phyloP scores from a whole-genome alignment of 1,284 basidiomycete genomes.

The Cutaneotrichosporon mucoides region DNA sequence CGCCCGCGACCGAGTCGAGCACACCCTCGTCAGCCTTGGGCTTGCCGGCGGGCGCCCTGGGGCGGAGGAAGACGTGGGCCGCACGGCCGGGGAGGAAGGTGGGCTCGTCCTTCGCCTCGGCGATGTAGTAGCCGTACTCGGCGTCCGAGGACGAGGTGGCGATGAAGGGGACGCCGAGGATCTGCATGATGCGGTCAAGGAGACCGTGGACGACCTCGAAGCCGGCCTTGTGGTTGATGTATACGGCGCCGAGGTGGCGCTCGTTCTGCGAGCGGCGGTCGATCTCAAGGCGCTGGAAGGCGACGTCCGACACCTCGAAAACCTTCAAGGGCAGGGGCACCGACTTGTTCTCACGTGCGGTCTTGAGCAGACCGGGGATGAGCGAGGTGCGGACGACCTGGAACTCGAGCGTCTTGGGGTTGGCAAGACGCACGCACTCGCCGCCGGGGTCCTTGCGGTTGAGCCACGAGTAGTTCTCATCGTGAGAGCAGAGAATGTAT shows the following conservation, averaged over 20 bases:
- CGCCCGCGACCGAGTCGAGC: constrained; percentile 44
- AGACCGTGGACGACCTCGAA: constrained; percentile 97
- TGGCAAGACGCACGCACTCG: constrained; percentile 83
- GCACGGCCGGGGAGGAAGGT: constrained; percentile 94
- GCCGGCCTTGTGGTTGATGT: constrained; percentile 92
- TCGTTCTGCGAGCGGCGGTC: constrained; percentile 86
- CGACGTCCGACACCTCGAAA: constrained; percentile 92
- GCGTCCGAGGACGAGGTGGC: constrained; percentile 57
- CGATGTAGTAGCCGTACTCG: constrained; percentile 82
- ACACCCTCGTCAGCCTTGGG: constrained; percentile 22
- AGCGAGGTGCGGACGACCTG: constrained; percentile 96
- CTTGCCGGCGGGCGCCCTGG: constrained; percentile 51
- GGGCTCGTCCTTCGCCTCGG: constrained; percentile 75
- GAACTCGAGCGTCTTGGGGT: constrained; percentile 96
- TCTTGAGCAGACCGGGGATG: constrained; percentile 92
- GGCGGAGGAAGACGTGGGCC: constrained; percentile 81
- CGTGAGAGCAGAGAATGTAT: constrained; percentile 95
- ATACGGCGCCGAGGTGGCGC: constrained; percentile 81
- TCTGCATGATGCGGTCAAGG: constrained; percentile 89
- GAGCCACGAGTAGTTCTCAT: constrained; percentile 94
- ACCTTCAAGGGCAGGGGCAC: constrained; percentile 87
- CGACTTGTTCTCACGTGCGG: constrained; percentile 91
- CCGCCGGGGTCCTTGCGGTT: constrained; percentile 78
- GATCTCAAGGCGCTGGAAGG: constrained; percentile 71
- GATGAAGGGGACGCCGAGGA: constrained; percentile 83